Percentiles rank a stretch among this genome's conserved stretches.
phyloP scores from a whole-genome alignment of 331 rosid species.

The Quercus lobata region DNA sequence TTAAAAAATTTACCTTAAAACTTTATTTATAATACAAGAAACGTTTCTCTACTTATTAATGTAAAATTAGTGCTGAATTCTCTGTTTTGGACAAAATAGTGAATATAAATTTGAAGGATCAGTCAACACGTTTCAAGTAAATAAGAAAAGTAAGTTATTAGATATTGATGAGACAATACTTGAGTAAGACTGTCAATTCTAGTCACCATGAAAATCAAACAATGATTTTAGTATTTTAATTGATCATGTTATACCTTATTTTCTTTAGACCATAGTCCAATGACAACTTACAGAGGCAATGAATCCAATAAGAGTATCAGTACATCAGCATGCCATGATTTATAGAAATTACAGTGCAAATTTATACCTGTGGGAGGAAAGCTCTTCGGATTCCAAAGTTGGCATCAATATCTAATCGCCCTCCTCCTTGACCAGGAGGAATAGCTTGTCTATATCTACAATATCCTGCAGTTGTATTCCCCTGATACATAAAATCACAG shows the following conservation, averaged over 20 bases:
- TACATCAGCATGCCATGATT: neutral
- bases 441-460: constrained; percentile 54
- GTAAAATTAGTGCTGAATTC: no score
- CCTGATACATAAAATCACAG: constrained; percentile 18
- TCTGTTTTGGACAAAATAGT: neutral
- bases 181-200: neutral
- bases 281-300: neutral
- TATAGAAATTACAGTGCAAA: neutral
- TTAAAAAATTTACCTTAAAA: neutral
- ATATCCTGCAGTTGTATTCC: constrained; percentile 43
- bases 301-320: neutral
- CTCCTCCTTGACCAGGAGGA: constrained; percentile 51
- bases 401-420: constrained; percentile 43
- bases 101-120: neutral
- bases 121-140: neutral
- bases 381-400: constrained; percentile 46
- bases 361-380: constrained; percentile 54
- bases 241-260: no score
- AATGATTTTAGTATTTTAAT: neutral
- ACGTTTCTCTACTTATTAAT: neutral
- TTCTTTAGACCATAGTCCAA: neutral
- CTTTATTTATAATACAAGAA: neutral
- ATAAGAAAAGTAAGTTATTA: neutral
- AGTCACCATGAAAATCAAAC: neutral
- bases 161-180: neutral